These are phyloP conservation scores for Clarireedia hainanense DNA, from an alignment of 2,329 filamentous ascomycete species.

Conservation along the genomic window DNA sequence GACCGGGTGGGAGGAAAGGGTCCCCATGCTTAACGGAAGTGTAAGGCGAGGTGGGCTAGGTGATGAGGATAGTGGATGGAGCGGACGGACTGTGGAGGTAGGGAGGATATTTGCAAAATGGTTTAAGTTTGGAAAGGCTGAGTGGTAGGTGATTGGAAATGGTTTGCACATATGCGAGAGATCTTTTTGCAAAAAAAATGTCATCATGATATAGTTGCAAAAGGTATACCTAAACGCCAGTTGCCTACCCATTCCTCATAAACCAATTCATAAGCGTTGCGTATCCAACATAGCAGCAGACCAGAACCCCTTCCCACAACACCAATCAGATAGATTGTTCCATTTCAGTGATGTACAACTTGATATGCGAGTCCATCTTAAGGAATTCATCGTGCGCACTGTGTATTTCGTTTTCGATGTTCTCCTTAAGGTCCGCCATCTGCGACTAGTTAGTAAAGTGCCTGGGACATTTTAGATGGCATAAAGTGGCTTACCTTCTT, in stretches of 20 bases:
- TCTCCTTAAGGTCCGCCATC: conserved; percentile 98
- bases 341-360: conserved; percentile 98
- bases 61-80: conserved; percentile 45
- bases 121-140: conserved; percentile 47
- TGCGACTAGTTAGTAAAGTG: conserved; percentile 31
- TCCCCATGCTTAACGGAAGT: conserved; percentile 56
- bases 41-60: conserved; percentile 35
- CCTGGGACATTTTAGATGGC: background rate
- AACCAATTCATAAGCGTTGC: conserved; percentile 6
- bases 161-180: background rate
- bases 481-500: conserved; percentile 68
- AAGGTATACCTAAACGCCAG: conserved; percentile 29
- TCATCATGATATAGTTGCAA: conserved; percentile 27
- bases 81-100: conserved; percentile 50
- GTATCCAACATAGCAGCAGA: conserved; percentile 12
- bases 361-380: conserved; percentile 96
- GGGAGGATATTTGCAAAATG: conserved; percentile 53
- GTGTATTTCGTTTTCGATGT: conserved; percentile 91
- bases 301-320: conserved; percentile 1
- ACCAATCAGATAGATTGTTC: conserved; percentile 58
- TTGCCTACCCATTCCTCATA: conserved; percentile 7
- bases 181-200: background rate
- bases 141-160: conserved; percentile 27
- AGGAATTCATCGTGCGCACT: conserved; percentile 88
- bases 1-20: conserved; percentile 38